Base-by-base conservation (phyloP, 2,329 filamentous ascomycete genomes). In the Trichoderma sp. region DNA sequence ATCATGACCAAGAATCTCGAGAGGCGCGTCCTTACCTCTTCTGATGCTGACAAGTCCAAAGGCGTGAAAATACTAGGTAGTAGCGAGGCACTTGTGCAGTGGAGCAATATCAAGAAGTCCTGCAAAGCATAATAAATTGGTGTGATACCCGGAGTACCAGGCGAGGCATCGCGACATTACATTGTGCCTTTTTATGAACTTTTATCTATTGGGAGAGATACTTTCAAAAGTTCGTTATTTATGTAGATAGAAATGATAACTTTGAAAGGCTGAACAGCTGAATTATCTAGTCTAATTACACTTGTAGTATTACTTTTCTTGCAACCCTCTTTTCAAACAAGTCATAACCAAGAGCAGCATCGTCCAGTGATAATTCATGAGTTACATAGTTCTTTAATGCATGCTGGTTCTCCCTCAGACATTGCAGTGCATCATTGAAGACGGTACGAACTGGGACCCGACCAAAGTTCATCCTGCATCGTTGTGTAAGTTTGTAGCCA, bases 221-320 rank as follows among this genome's bases (percentile, higher is more conserved):
- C 11, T 51, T 12, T 3, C 11, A 53, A 53, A 6, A 53, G 11
- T 5, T 53, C 11, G 11, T 24, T 24, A 24, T 53, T 53, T 24
- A 53, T 24, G 6, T 14, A 5, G 1, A 3, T 21, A 53, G 21
- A 53, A 24, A 6, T 21, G n/a, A 24, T 53, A 14, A 24, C 21
- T 0, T 24, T 53, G 21, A 53, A 57, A 8, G 26, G 14, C 15
- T 6, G 11, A 60, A 30, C 28, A 12, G 11, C 30, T 18, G 14
- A 21, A n/a, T 21, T 32, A 24, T 36, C 30, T 36, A 36, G n/a
- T 61, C 30, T 61, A 34, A 8, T 30, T 64, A 51, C 4, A 65
- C 62, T 34, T 43, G 62, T 51, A 70, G 67, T 9, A 67, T 56
- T 6, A 67, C 64, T 32, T 67, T 67, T 58, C 64, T 67, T 24